Conservation (phyloP, 768 basidiomycete genomes). For the Saitozyma sp. region DNA sequence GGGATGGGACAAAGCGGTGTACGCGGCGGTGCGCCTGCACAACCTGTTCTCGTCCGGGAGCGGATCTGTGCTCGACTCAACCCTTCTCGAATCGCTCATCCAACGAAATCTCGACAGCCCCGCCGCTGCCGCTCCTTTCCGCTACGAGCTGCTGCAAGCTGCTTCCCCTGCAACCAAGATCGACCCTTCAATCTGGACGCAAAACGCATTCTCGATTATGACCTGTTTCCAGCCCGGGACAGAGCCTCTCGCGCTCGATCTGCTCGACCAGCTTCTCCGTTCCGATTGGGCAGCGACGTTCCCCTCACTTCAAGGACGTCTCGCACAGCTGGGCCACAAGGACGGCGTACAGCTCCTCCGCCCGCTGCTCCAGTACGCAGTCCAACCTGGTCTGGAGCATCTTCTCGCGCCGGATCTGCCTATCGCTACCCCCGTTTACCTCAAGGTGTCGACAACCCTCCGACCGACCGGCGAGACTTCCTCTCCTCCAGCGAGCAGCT, state of each 20-base stretch:
- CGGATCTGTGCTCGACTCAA: neutral
- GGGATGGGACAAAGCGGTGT: neutral
- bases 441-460: slow-evolving; percentile 60
- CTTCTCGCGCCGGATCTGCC: slow-evolving; percentile 35
- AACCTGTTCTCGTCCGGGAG: slow-evolving; percentile 4
- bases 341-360: slow-evolving; percentile 49
- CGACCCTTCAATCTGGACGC: neutral
- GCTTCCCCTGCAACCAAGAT: neutral
- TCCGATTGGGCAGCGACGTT: slow-evolving; percentile 4
- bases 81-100: neutral
- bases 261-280: slow-evolving; percentile 40
- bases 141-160: slow-evolving; percentile 9
- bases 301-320: neutral
- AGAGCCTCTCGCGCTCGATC: slow-evolving; percentile 62
- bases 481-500: neutral
- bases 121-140: neutral
- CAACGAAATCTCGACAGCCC: neutral
- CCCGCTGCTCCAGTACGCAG: slow-evolving; percentile 48
- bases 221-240: slow-evolving; percentile 65
- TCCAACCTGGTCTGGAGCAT: slow-evolving; percentile 36
- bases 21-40: neutral
- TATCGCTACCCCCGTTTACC: slow-evolving; percentile 46
- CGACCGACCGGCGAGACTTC: slow-evolving; percentile 48
- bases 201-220: slow-evolving; percentile 7
- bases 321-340: slow-evolving; percentile 20